A percentile compares a stretch with the other conserved stretches of the same genome.
These are phyloP conservation scores for Cadophora malorum DNA, from an alignment of 2,329 filamentous ascomycete species.

Conservation along the genomic window DNA sequence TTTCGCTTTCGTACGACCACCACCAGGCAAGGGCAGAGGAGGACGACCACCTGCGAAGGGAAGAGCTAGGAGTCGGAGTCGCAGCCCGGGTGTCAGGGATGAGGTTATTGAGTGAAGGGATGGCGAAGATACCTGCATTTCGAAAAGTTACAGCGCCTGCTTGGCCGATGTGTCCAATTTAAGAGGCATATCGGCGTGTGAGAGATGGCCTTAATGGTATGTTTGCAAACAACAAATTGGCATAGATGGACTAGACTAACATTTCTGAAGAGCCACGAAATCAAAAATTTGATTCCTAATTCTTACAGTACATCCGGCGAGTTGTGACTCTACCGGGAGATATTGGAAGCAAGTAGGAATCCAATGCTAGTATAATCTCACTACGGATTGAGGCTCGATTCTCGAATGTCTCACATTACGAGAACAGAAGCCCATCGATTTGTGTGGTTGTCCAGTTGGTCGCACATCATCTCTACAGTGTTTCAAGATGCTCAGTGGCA, in stretches of 20 bases:
- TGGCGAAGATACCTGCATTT: constrained; percentile 17
- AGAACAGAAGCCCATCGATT: too few species aligned
- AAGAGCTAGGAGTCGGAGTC: constrained; percentile 44
- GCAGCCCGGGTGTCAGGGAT: constrained; percentile 43
- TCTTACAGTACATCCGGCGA: neutral
- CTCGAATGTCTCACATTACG: too few species aligned
- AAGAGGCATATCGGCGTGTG: constrained; percentile 38
- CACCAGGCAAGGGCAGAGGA: constrained; percentile 62
- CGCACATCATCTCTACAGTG: too few species aligned
- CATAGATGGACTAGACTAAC: neutral
- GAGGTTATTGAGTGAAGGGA: constrained; percentile 38
- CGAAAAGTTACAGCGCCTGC: constrained; percentile 12
- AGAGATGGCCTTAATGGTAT: constrained; percentile 33
- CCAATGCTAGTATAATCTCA: neutral
- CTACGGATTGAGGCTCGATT: too few species aligned
- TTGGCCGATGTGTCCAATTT: constrained; percentile 38
- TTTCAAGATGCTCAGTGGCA: too few species aligned
- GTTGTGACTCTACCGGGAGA: neutral
- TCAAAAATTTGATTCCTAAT: constrained; percentile 17
- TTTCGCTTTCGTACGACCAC: constrained; percentile 84
- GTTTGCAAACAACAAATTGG: constrained; percentile 49
- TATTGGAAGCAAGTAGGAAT: neutral
- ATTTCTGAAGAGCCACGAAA: constrained; percentile 26
- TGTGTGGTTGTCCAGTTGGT: too few species aligned
- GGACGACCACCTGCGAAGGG: constrained; percentile 45